These are phyloP conservation scores for Gentiana straminea DNA, from an alignment of 257 asterid genomes.

Conservation along the genomic window DNA sequence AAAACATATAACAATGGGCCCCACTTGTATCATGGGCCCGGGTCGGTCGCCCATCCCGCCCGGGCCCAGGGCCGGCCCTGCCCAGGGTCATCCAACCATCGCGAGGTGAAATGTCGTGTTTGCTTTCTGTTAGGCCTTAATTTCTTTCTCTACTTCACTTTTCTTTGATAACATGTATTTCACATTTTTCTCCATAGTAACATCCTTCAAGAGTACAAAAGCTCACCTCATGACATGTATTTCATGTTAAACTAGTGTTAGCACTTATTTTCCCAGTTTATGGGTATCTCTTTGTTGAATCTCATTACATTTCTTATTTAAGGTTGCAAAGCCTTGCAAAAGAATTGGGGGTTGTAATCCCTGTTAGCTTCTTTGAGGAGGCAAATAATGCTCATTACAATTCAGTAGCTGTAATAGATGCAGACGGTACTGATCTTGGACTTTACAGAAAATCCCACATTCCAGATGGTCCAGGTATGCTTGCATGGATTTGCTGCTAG, in stretches of 20 bases:
- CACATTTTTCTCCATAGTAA: too few relatives aligned
- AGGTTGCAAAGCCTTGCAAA: constrained; percentile 95
- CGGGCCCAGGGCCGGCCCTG: too few relatives aligned
- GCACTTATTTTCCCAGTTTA: too few relatives aligned
- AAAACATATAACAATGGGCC: too few relatives aligned
- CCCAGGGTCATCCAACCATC: constrained; percentile 80
- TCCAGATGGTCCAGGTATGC: constrained; percentile 96
- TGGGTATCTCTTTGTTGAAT: background rate
- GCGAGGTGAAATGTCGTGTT: constrained; percentile 35
- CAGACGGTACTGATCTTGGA: constrained; percentile 93
- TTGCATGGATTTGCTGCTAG: background rate
- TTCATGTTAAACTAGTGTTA: too few relatives aligned
- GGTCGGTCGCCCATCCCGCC: too few relatives aligned
- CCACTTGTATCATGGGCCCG: too few relatives aligned
- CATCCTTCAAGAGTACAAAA: too few relatives aligned
- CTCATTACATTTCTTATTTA: constrained; percentile 11
- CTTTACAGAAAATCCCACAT: constrained; percentile 94
- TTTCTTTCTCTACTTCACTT: background rate
- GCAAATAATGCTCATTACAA: constrained; percentile 97
- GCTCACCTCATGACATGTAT: too few relatives aligned
- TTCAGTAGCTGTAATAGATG: constrained; percentile 83
- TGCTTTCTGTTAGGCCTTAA: constrained; percentile 4
- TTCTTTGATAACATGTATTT: background rate
- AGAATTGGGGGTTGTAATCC: constrained; percentile 85
- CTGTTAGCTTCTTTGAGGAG: constrained; percentile 97